Base-by-base conservation (phyloP, 1,284 basidiomycete genomes). In the Puccinia novopanici region DNA sequence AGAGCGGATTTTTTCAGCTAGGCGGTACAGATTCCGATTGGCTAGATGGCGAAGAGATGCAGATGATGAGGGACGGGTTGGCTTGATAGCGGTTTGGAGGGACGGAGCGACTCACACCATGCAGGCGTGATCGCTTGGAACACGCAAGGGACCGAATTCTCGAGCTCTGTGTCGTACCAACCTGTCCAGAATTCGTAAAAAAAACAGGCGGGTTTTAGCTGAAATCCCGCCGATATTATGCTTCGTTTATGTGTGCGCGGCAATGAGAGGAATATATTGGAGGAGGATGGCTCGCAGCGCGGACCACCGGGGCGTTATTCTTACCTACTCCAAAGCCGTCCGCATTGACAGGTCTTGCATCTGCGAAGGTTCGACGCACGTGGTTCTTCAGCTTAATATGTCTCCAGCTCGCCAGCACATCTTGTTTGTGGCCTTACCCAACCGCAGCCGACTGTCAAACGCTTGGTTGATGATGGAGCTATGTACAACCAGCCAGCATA, bases 271-370 rank as follows among this genome's bases (percentile, higher is more conserved):
- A n/a, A n/a, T n/a, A 27, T 27, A 45, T 83, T 83, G 0, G 82
- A 80, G 73, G 83, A 82, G 8, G 73, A 76, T 3, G 50, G 80
- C 48, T 27, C 22, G 55, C 8, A 54, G 19, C 52, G 27, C 83
- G 82, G 30, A 22, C 4, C 34, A 34, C 1, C 34, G 34, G 78
- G 84, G 84, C 81, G 15, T 17, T 54, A 19, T 85, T 89, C 92
- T 86, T 87, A 90, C 94, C 95, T 40, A 99, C 94, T 48, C 96
- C 96, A 85, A 98, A 98, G 0, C 96, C 96, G 85, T 99, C 96
- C 34, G 94, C 95, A 75, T 83, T 82, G 71, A 82, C 81, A 24
- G 82, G 80, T 68, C 82, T 57, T 10, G 59, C 75, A 81, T 76
- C 50, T 40, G 34, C 27, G 30, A 13, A 12, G 37, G 5, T 3